Evolutionary conservation across 768 basidiomycete species (phyloP).

Genomic region (Dentipellis fragilis): DNA sequence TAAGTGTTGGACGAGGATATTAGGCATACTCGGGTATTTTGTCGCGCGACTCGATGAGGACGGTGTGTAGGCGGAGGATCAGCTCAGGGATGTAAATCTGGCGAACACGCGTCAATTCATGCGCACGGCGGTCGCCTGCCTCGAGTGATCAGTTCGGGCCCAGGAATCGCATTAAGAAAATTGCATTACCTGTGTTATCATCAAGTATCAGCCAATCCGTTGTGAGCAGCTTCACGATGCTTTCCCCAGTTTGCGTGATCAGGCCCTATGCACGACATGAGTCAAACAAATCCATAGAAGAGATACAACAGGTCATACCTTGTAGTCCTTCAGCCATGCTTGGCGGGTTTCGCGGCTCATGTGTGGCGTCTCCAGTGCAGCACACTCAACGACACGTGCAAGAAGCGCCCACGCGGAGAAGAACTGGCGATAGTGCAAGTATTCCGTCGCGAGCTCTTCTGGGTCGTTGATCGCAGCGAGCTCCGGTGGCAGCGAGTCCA

Average conservation of each 20-base stretch:
- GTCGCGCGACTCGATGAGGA: slow-evolving; percentile 54
- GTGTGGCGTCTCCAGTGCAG: slow-evolving; percentile 43
- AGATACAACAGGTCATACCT: slow-evolving; percentile 24
- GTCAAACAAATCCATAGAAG: not conserved
- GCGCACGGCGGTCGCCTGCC: slow-evolving; percentile 41
- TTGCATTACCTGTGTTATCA: too few relatives aligned
- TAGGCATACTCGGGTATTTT: slow-evolving; percentile 54
- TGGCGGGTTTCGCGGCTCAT: slow-evolving; percentile 49
- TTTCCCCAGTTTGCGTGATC: slow-evolving; percentile 54
- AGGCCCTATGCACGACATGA: slow-evolving; percentile 29
- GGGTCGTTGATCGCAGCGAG: slow-evolving; percentile 53
- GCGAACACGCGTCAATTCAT: slow-evolving; percentile 72
- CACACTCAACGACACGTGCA: slow-evolving; percentile 49
- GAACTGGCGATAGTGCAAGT: slow-evolving; percentile 72
- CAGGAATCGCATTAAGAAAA: too few relatives aligned
- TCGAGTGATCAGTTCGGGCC: not conserved
- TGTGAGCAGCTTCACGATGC: slow-evolving; percentile 60
- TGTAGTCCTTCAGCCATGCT: slow-evolving; percentile 58
- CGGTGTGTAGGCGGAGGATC: slow-evolving; percentile 72
- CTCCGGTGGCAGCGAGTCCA: slow-evolving; percentile 54
- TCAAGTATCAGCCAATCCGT: slow-evolving; percentile 60
- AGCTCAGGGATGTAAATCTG: slow-evolving; percentile 87
- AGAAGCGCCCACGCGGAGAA: slow-evolving; percentile 66
- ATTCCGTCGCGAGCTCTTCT: slow-evolving; percentile 65
- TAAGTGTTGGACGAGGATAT: not conserved